Conservation (phyloP, 768 basidiomycete genomes). For the Sarcomyxa edulis region DNA sequence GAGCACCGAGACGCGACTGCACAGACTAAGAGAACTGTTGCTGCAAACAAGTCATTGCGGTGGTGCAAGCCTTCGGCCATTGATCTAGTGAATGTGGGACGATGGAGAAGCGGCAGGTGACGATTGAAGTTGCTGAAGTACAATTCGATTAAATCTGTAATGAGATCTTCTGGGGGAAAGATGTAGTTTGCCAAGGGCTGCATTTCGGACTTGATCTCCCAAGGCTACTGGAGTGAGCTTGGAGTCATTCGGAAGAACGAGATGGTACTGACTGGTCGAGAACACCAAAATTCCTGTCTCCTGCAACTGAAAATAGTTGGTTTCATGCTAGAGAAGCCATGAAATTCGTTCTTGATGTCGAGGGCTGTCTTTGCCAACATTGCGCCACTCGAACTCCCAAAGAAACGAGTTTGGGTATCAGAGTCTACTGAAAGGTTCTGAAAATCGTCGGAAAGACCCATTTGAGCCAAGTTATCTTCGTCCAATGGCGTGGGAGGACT, state of each 20-base stretch:
- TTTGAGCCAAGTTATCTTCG: constrained; percentile 20
- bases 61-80: constrained; percentile 45
- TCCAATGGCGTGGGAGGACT: constrained; percentile 21
- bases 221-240: too few relatives aligned
- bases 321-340: constrained; percentile 24
- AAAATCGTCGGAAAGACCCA: constrained; percentile 24
- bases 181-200: constrained; percentile 22
- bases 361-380: constrained; percentile 52
- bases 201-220: too few relatives aligned
- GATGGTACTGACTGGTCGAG: constrained; percentile 32
- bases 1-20: constrained; percentile 28
- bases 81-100: constrained; percentile 57
- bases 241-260: neutral
- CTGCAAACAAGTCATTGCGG: constrained; percentile 39
- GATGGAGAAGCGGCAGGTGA: constrained; percentile 65
- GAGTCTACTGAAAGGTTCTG: constrained; percentile 35
- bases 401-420: constrained; percentile 35
- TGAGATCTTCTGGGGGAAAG: constrained; percentile 53
- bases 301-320: constrained; percentile 20
- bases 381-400: constrained; percentile 49
- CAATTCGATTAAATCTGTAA: constrained; percentile 47
- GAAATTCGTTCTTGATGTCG: constrained; percentile 50
- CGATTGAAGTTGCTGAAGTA: constrained; percentile 59
- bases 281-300: constrained; percentile 46
- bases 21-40: constrained; percentile 43